Evolutionary conservation across 805 yeast species (phyloP), one percentile per base, ranked within the genome.

Genomic region (Lipomyces starkeyi): DNA sequence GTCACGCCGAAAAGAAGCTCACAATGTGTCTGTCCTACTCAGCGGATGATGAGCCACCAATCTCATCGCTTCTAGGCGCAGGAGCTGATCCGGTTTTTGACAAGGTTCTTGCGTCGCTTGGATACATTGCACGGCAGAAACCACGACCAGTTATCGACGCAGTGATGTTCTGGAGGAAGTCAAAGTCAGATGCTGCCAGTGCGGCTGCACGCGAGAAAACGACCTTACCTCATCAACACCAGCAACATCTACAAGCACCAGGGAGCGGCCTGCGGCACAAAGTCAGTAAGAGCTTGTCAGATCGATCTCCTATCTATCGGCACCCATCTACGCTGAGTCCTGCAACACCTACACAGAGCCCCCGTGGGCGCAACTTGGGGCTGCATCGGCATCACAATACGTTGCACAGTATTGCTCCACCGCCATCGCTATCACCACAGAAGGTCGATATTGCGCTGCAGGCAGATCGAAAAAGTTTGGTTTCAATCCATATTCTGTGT

Each of bases 71-170:
- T 17, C 79, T 96, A 17, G 90, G 93, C 0, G 94, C 90, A 75
- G 98, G 98, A 0, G 88, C 86, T 1, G 98, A 95, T 75, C 88
- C 90, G 0, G 86, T 85, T 25, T 94, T 95, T 76, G 99, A 95
- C 78, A 87, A 90, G 74, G 91, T 93, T 62, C 86, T 96, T 25
- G 87, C 87, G 17, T 90, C 97, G 0, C 80, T 95, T 64, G 99
- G 99, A 8, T 91, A 91, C 76, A 91, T 95, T 52, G 96, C 99
- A 0, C 84, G 92, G 65, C 84, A 89, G 32, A 91, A 92, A 72
- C 98, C 98, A 0, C 93, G 92, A 75, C 97, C 97, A 0, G 97
- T 95, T 1, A 93, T 96, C 43, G 99, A 95, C 78, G 92, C 97
- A 6, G 97, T 95, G 68, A 93, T 95, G 98, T 93, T 91, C 76